Evolutionary conservation across 768 basidiomycete species (phyloP), one percentile per base, ranked within the genome.

Genomic region (Udeniomyces megalosporus): DNA sequence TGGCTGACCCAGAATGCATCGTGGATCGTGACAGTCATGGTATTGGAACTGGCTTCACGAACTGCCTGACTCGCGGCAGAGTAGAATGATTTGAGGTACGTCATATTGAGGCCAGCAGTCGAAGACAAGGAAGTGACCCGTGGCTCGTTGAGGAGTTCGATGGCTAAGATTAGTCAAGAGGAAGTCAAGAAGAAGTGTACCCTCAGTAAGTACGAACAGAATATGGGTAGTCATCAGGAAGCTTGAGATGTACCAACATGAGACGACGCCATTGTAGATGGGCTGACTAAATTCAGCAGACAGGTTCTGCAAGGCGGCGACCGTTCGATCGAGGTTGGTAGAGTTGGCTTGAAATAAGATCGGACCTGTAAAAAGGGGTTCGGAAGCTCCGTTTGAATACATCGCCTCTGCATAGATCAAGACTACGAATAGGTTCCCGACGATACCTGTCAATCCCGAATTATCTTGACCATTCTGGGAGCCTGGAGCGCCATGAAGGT

Each of bases 111-210:
- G 52, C 32, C 45, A 17, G 47, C 42, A 11, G 20, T 42, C 29
- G 31, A 26, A 6, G 28, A 57, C 10, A 47, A 38, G 14, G 61
- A 49, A 10, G 50, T 58, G 6, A 74, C 29, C 11, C 71, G 60
- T 12, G 73, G 73, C 60, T 74, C 73, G 62, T 74, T 74, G 12
- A 72, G 53, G 24, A 74, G 48, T 45, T 72, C 70, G 53, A 74
- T 71, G 17, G 67, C 72, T 71, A 45, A 15, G 44, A 22, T 49
- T 3, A 26, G 47, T 26, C n/a, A 2, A 22, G 8, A 24, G n/a
- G 64, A n/a, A n/a, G n/a, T n/a, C n/a, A n/a, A n/a, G n/a, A n/a
- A n/a, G n/a, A n/a, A n/a, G n/a, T n/a, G n/a, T n/a, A n/a, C n/a
- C n/a, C n/a, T n/a, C n/a, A n/a, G n/a, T n/a, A n/a, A n/a, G n/a